Conservation (phyloP, 129 eudicot genomes). For the Chrysanthemum lavandulifolium region DNA sequence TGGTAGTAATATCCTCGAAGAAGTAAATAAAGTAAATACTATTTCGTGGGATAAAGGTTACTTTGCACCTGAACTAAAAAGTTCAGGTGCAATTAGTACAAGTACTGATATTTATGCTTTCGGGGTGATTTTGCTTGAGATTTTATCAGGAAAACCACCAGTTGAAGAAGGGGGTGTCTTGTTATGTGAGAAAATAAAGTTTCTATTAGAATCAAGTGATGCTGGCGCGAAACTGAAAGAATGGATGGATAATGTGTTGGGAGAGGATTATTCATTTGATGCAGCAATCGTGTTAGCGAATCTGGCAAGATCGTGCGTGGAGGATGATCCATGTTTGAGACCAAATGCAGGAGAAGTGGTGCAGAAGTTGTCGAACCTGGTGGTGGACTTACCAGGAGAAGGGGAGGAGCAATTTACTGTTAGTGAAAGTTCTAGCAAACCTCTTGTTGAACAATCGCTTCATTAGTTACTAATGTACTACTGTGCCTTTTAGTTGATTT, state of each 20-base stretch:
- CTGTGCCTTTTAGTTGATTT: too few species aligned
- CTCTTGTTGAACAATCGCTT: conserved; percentile 36
- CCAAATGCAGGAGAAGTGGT: conserved; percentile 76
- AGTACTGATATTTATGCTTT: conserved; percentile 53
- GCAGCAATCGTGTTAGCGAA: conserved; percentile 55
- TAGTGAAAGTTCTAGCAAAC: conserved; percentile 61
- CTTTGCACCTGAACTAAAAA: conserved; percentile 58
- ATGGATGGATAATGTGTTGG: conserved; percentile 66
- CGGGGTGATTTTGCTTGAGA: conserved; percentile 68
- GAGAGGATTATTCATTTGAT: conserved; percentile 67
- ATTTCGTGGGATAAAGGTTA: conserved; percentile 44
- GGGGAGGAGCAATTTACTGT: conserved; percentile 28
- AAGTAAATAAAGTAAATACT: neutral
- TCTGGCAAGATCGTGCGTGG: conserved; percentile 70
- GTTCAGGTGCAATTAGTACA: conserved; percentile 27
- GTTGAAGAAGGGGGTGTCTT: conserved; percentile 30
- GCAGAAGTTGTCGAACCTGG: conserved; percentile 53
- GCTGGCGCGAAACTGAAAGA: conserved; percentile 54
- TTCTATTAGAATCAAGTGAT: conserved; percentile 36
- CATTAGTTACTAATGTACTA: too few species aligned
- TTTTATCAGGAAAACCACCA: conserved; percentile 60
- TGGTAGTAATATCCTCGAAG: neutral
- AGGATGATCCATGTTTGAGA: conserved; percentile 49
- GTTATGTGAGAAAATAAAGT: conserved; percentile 46
- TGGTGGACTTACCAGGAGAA: conserved; percentile 44